Conservation (phyloP, 805 yeast genomes). For the Schwanniomyces yamadae region DNA sequence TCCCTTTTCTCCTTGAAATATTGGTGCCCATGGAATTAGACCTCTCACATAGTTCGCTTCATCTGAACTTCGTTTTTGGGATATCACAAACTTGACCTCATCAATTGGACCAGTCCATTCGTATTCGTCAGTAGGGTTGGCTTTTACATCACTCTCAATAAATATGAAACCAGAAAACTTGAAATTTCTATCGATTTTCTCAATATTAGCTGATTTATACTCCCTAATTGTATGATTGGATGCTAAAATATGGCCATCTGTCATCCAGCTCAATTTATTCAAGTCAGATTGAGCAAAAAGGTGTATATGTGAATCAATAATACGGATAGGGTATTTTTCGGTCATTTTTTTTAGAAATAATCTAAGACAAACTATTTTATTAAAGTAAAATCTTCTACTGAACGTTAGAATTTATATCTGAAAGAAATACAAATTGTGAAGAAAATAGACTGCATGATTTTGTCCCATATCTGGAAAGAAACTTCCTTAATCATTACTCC, state of each 20-base stretch:
- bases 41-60: constrained; percentile 18
- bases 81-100: constrained; percentile 22
- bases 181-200: constrained; percentile 3
- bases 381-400: background rate
- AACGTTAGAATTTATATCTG: too few relatives aligned
- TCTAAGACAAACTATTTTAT: too few relatives aligned
- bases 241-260: constrained; percentile 20
- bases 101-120: constrained; percentile 26
- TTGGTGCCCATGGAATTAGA: constrained; percentile 48
- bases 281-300: constrained; percentile 24
- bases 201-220: constrained; percentile 15
- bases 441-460: too few relatives aligned
- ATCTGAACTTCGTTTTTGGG: constrained; percentile 13
- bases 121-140: constrained; percentile 6
- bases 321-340: background rate
- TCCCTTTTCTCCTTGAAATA: constrained; percentile 28
- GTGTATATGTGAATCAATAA: constrained; percentile 39
- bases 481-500: constrained; percentile 1
- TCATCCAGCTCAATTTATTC: constrained; percentile 29
- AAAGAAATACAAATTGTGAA: too few relatives aligned
- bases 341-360: too few relatives aligned
- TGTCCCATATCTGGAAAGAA: too few relatives aligned
- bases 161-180: constrained; percentile 28
- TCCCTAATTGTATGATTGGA: constrained; percentile 23
- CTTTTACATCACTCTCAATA: constrained; percentile 34